These are phyloP conservation scores for Phytophthora pisi DNA, from an alignment of 352 stramenopile genomes.

Conservation along the genomic window DNA sequence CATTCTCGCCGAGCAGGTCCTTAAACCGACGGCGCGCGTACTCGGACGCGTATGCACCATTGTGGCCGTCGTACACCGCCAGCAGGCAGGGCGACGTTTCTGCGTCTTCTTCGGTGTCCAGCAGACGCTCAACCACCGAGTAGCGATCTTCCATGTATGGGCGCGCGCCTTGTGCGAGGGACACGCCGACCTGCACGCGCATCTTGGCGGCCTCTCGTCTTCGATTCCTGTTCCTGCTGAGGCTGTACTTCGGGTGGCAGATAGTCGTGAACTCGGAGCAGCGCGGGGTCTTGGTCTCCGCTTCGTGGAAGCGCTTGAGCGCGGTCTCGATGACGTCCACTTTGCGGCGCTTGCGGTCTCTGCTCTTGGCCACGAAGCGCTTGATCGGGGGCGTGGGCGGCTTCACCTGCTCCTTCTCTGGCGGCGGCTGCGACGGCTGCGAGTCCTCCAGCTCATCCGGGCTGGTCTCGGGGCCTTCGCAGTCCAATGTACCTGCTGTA, in stretches of 20 bases:
- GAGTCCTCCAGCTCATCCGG: slow-evolving; percentile 34
- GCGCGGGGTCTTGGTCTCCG: slow-evolving; percentile 35
- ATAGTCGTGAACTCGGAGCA: slow-evolving; percentile 64
- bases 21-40: slow-evolving; percentile 63
- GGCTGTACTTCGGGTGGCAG: slow-evolving; percentile 28
- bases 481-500: slow-evolving; percentile 31
- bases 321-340: slow-evolving; percentile 66
- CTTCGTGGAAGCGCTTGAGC: slow-evolving; percentile 57
- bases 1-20: slow-evolving; percentile 57
- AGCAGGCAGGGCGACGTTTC: slow-evolving; percentile 60
- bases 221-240: slow-evolving; percentile 22
- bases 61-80: slow-evolving; percentile 80
- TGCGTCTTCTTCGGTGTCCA: slow-evolving; percentile 49
- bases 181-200: slow-evolving; percentile 55
- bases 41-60: slow-evolving; percentile 72
- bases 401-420: slow-evolving; percentile 21
- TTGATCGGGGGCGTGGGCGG: slow-evolving; percentile 38
- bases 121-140: slow-evolving; percentile 64
- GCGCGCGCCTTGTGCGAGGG: slow-evolving; percentile 64
- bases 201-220: slow-evolving; percentile 35
- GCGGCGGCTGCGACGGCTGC: slow-evolving; percentile 23
- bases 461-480: slow-evolving; percentile 37
- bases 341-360: slow-evolving; percentile 62
- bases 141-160: slow-evolving; percentile 86
- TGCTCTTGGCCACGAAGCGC: slow-evolving; percentile 51